Base-by-base conservation (phyloP, 2,329 filamentous ascomycete species). In the Diaporthe aspalathi region DNA sequence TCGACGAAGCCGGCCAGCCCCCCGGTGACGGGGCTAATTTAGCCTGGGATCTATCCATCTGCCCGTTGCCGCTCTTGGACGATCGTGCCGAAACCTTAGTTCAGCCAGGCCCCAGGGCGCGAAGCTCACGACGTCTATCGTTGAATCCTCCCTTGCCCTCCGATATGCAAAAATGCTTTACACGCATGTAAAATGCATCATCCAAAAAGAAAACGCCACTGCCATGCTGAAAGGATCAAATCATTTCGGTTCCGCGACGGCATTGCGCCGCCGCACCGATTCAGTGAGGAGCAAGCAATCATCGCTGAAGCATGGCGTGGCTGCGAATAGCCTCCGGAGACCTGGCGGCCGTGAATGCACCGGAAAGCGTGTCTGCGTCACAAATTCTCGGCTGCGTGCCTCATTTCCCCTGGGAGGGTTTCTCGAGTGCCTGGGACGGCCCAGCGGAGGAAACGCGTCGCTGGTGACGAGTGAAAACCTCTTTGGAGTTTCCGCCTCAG, bases 61-160 rank as follows among this genome's bases (percentile, higher is more conserved):
- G 43, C 24, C n/a, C 57, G 22, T 47, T 17, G 20, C 57, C 57
- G 40, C 47, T 9, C 35, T n/a, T 35, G 27, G 27, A 63, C 40
- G 43, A 63, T 49, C 20, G 40, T 47, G 27, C 43, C 60, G 60
- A 35, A 49, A 63, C 27, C 60, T 63, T 56, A 56, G 32, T 38
- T 24, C 9, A 22, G 43, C 27, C 43, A 63, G 12, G 29, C 12
- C 57, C 7, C 9, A 45, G 12, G 20, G 20, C 12, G n/a, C 27
- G 6, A 24, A 45, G 20, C 49, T n/a, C 27, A 49, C 32, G 66
- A 56, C 43, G 52, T 57, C 29, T 16, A 24, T 35, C 16, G 29
- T n/a, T 20, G 16, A 49, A 47, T 24, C 5, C 45, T 50, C 52
- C 40, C 9, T 47, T 32, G 32, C 11, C 52, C 27, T 40, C 20